Base-by-base conservation (phyloP, 2,329 filamentous ascomycete genomes). In the Mycocentrospora acerina region DNA sequence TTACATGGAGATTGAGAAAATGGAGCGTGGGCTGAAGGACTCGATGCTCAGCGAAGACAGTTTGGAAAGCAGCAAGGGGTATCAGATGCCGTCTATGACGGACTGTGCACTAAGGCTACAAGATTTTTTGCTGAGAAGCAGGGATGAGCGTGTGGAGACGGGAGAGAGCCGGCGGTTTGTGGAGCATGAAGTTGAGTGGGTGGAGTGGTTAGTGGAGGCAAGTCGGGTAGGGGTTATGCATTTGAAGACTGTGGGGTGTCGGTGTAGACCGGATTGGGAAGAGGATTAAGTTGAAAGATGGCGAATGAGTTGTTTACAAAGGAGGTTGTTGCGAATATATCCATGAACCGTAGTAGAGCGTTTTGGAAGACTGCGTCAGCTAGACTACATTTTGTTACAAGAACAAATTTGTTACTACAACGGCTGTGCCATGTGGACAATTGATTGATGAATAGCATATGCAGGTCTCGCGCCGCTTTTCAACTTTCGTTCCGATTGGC, bases 131-230 rank as follows among this genome's bases (percentile, higher is more conserved):
- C 13, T 45, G 3, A 35, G 24, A 15, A 48, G 43, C 11, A 40
- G 44, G 7, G 39, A 51, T 1, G 53, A 44, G 9, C 42, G 59
- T 4, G 24, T 61, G 1, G 39, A 42, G 31, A 60, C 50, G 4
- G 62, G 62, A 0, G 60, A 64, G 36, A 35, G 35, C 11, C 28
- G 35, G 6, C 31, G 31, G 0, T 36, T 46, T 5, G 52, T 63
- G 4, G 44, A 55, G 30, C 60, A 62, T 45, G 59, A 66, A 39
- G 24, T 55, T 15, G 47, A 57, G 31, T 64, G 61, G 60, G 56
- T 38, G n/a, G 34, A 43, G 19, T 64, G 61, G 61, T 32, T 66
- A 9, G 48, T 54, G 2, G 42, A 51, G n/a, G 58, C 55, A 8
- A 47, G 42, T 10, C 24, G 42, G 15, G 46, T 46, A 14, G 57